phyloP scores from a whole-genome alignment of 1,284 basidiomycete species.

The Fistulinella cinereoalba region DNA sequence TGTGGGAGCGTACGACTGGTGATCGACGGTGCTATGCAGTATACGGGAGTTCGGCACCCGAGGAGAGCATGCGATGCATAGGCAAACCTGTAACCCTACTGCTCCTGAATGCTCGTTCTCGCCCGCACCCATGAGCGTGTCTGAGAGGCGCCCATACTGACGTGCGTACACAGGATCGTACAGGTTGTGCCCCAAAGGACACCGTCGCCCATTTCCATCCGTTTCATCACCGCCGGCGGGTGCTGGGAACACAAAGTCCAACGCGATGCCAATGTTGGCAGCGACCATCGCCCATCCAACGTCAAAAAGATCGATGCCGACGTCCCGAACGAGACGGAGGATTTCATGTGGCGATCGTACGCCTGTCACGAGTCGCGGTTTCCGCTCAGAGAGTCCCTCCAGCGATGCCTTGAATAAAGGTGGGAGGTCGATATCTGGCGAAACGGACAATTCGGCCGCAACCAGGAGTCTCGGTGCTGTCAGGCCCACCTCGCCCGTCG shows the following conservation, averaged over 20 bases:
- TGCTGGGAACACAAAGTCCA: constrained; percentile 74
- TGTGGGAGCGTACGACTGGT: constrained; percentile 9
- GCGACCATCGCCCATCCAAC: constrained; percentile 64
- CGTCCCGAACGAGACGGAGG: constrained; percentile 55
- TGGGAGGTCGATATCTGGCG: constrained; percentile 27
- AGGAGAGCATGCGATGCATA: constrained; percentile 65
- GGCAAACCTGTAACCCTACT: constrained; percentile 38
- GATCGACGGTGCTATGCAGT: constrained; percentile 51
- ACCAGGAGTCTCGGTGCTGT: constrained; percentile 2
- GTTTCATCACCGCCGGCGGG: constrained; percentile 8
- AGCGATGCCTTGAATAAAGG: constrained; percentile 60
- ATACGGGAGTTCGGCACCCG: constrained; percentile 37
- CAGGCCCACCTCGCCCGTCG: not conserved
- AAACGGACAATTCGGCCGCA: constrained; percentile 1
- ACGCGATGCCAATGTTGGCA: constrained; percentile 64
- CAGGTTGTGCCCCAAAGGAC: constrained; percentile 66
- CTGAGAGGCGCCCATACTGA: constrained; percentile 58
- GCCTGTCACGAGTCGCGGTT: constrained; percentile 62
- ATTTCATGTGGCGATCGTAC: constrained; percentile 69
- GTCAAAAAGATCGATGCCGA: constrained; percentile 76
- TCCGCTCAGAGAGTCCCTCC: constrained; percentile 44
- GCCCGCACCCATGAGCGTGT: constrained; percentile 36
- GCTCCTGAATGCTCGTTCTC: not conserved
- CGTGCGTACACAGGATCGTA: constrained; percentile 55
- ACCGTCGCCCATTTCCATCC: constrained; percentile 26